Percentiles rank a stretch among this genome's conserved stretches.
phyloP scores from a whole-genome alignment of 2,329 filamentous ascomycete genomes.

The Calonectria hongkongensis region DNA sequence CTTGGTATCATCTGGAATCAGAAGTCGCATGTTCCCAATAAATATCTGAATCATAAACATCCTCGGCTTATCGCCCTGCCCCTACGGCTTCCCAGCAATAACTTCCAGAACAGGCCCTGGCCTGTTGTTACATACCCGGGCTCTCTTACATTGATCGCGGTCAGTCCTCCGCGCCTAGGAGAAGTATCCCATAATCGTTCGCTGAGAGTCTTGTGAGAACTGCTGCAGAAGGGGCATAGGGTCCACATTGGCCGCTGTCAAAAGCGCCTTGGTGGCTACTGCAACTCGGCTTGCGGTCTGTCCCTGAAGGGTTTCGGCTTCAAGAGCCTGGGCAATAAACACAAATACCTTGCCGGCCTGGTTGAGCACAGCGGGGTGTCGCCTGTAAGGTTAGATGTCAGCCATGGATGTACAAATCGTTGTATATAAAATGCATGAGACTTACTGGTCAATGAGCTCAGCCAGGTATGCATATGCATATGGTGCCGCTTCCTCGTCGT shows the following conservation, averaged over 20 bases:
- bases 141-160: conserved; percentile 33
- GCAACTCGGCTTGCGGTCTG: conserved; percentile 87
- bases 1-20: conserved; percentile 53
- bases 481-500: conserved; percentile 97
- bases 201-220: conserved; percentile 87
- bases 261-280: conserved; percentile 84
- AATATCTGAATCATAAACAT: conserved; percentile 48
- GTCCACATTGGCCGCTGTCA: conserved; percentile 84
- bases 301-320: conserved; percentile 91
- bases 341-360: conserved; percentile 90
- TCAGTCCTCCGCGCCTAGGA: conserved; percentile 65
- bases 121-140: conserved; percentile 27
- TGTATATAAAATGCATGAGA: conserved; percentile 52
- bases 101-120: conserved; percentile 33
- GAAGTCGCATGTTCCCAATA: conserved; percentile 46
- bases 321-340: conserved; percentile 90
- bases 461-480: conserved; percentile 96
- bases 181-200: conserved; percentile 87
- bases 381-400: conserved; percentile 71
- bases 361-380: conserved; percentile 86
- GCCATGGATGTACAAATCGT: conserved; percentile 31
- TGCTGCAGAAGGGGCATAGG: conserved; percentile 84
- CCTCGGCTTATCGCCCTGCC: conserved; percentile 37
- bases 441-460: conserved; percentile 95
- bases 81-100: conserved; percentile 41